These are phyloP conservation scores for Meyerozyma elateridarum DNA, from an alignment of 1,139 yeast genomes.

Conservation along the genomic window DNA sequence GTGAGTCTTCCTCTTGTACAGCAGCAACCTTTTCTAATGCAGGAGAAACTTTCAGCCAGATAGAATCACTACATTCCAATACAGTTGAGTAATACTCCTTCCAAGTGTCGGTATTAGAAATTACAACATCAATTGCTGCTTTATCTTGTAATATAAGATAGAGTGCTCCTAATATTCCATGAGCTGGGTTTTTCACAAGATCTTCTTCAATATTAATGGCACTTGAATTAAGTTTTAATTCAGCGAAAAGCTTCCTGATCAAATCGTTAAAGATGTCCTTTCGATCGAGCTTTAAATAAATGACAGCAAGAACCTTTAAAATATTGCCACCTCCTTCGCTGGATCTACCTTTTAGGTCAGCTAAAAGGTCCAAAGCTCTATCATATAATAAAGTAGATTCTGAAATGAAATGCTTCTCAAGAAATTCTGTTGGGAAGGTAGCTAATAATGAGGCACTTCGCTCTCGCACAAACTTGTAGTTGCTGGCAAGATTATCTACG, in stretches of 20 bases:
- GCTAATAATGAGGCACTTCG: constrained; percentile 44
- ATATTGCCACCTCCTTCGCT: constrained; percentile 82
- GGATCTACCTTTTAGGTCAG: constrained; percentile 59
- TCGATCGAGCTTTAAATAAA: constrained; percentile 14
- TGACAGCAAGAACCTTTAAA: constrained; percentile 43
- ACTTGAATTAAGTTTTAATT: constrained; percentile 27
- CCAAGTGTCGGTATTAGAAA: too few relatives aligned
- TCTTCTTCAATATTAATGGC: constrained; percentile 26
- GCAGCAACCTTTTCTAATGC: constrained; percentile 1
- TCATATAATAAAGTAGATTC: constrained; percentile 16
- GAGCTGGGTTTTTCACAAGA: constrained; percentile 47
- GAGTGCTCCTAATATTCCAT: constrained; percentile 62
- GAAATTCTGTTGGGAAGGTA: constrained; percentile 39
- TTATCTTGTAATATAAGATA: constrained; percentile 30
- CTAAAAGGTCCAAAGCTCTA: constrained; percentile 41
- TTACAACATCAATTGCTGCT: too few relatives aligned
- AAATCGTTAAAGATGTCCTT: constrained; percentile 18
- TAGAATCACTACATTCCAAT: background rate
- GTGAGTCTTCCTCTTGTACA: background rate
- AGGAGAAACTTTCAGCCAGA: background rate
- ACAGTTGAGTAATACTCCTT: background rate
- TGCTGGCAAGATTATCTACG: constrained; percentile 59
- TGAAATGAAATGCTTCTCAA: constrained; percentile 16
- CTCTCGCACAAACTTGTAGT: constrained; percentile 71
- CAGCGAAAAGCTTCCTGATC: constrained; percentile 26